A percentile compares a stretch with the other conserved stretches of the same genome.
Conservation (phyloP, 306 rosid species). For the Cicer judaicum region DNA sequence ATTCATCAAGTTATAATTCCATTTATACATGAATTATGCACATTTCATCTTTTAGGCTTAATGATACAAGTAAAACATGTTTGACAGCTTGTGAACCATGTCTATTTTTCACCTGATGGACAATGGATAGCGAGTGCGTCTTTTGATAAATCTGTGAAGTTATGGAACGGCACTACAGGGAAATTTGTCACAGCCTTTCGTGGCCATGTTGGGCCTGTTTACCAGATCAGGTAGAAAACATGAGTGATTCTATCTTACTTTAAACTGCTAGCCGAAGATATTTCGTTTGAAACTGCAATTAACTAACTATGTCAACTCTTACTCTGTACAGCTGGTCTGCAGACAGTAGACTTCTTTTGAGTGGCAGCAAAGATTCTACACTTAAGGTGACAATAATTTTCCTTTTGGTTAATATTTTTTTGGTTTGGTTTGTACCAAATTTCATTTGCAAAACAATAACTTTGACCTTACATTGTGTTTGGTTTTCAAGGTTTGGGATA, state of each 20-base stretch:
- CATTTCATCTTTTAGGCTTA: slow-evolving; percentile 30
- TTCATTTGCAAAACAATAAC: slow-evolving; percentile 20
- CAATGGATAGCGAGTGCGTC: slow-evolving; percentile 98
- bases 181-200: slow-evolving; percentile 80
- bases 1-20: not conserved
- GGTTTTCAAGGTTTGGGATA: slow-evolving; percentile 84
- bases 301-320: slow-evolving; percentile 38
- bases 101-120: slow-evolving; percentile 95
- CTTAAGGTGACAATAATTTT: slow-evolving; percentile 66
- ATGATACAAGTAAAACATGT: slow-evolving; percentile 31
- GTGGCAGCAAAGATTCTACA: slow-evolving; percentile 93
- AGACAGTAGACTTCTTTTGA: slow-evolving; percentile 90
- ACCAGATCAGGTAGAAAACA: slow-evolving; percentile 76
- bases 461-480: slow-evolving; percentile 28
- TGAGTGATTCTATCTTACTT: slow-evolving; percentile 16
- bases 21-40: not conserved
- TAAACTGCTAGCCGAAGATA: slow-evolving; percentile 4
- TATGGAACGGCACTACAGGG: slow-evolving; percentile 91
- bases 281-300: slow-evolving; percentile 39
- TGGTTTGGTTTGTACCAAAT: slow-evolving; percentile 12
- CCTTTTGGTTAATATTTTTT: not conserved
- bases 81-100: slow-evolving; percentile 87
- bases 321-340: slow-evolving; percentile 85
- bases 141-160: slow-evolving; percentile 90
- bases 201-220: slow-evolving; percentile 93